A percentile compares a stretch with the other conserved stretches of the same genome.
These are phyloP conservation scores for Lachnellula occidentalis DNA, from an alignment of 2,329 filamentous ascomycete species.

Conservation along the genomic window DNA sequence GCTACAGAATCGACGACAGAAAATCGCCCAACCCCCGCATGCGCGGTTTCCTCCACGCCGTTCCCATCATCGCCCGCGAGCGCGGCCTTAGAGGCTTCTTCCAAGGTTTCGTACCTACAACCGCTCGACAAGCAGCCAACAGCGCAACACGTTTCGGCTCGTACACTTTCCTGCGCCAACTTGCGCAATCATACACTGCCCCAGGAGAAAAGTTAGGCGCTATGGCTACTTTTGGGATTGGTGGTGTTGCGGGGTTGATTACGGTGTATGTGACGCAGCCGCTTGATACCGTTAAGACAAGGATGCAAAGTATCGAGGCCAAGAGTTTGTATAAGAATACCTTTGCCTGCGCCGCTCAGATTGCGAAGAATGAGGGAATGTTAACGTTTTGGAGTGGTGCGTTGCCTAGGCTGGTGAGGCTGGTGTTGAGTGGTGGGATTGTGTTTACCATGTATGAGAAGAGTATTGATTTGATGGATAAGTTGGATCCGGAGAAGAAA, in stretches of 20 bases:
- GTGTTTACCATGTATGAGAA: conserved; percentile 99
- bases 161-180: conserved; percentile 85
- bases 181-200: conserved; percentile 85
- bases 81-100: conserved; percentile 90
- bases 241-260: conserved; percentile 80
- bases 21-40: conserved; percentile 82
- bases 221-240: conserved; percentile 83
- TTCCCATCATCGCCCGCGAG: conserved; percentile 79
- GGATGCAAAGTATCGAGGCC: conserved; percentile 96
- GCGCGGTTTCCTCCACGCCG: conserved; percentile 87
- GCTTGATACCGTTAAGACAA: conserved; percentile 91
- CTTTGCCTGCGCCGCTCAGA: conserved; percentile 72
- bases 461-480: conserved; percentile 81
- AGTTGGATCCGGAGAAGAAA: conserved; percentile 72
- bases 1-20: conserved; percentile 78
- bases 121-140: conserved; percentile 90
- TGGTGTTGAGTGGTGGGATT: conserved; percentile 91
- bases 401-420: conserved; percentile 72
- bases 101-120: conserved; percentile 93
- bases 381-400: conserved; percentile 93
- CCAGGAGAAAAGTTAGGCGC: conserved; percentile 92
- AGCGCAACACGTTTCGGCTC: conserved; percentile 85
- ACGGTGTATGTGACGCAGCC: conserved; percentile 76
- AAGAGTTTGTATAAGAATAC: conserved; percentile 78
- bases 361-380: conserved; percentile 84